phyloP scores from a whole-genome alignment of 768 basidiomycete genomes.

The Pulveroboletus ravenelii region DNA sequence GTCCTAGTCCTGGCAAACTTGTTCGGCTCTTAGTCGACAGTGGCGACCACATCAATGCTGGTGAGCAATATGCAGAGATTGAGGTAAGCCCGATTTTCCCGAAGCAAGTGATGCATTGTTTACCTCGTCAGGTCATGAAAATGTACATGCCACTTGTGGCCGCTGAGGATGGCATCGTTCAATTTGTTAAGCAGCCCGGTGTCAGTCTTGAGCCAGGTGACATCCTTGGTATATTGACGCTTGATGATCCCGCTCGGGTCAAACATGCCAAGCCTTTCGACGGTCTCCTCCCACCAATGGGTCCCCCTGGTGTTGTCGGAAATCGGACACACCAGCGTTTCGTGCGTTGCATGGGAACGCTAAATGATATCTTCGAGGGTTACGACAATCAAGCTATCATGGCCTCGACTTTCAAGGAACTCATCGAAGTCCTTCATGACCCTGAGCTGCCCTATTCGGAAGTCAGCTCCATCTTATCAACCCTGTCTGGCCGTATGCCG shows the following conservation, averaged over 20 bases:
- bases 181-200: conserved; percentile 97
- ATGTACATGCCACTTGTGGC: conserved; percentile 99
- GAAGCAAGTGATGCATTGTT: background rate
- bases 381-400: conserved; percentile 96
- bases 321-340: conserved; percentile 89
- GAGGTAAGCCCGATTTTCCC: conserved; percentile 53
- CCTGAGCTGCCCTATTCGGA: conserved; percentile 88
- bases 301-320: conserved; percentile 78
- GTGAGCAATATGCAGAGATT: conserved; percentile 96
- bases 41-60: conserved; percentile 95
- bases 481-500: conserved; percentile 91
- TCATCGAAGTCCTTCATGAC: conserved; percentile 76
- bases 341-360: conserved; percentile 62
- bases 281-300: conserved; percentile 85
- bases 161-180: conserved; percentile 88
- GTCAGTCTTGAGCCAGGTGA: conserved; percentile 96
- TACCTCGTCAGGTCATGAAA: conserved; percentile 76
- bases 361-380: conserved; percentile 91
- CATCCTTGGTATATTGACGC: conserved; percentile 92
- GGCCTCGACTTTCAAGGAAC: conserved; percentile 79
- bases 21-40: conserved; percentile 93
- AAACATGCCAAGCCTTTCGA: conserved; percentile 99
- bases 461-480: conserved; percentile 74
- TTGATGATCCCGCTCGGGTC: conserved; percentile 94
- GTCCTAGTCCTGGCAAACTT: conserved; percentile 95